These are phyloP conservation scores for Aspergillus uvarum DNA, from an alignment of 2,329 filamentous ascomycete genomes.

Conservation along the genomic window DNA sequence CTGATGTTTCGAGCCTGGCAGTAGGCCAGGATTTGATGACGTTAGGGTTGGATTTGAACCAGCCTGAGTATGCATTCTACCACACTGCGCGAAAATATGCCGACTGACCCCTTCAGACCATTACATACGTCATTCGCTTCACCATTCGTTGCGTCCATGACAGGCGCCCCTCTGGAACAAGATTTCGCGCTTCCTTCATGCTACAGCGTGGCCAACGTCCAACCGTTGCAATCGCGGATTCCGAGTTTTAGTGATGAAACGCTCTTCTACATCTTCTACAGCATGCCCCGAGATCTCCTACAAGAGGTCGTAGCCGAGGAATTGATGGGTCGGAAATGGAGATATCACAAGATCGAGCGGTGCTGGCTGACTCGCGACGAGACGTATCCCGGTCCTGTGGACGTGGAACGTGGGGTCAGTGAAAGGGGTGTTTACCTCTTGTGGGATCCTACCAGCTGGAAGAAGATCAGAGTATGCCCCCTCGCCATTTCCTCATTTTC, in stretches of 20 bases:
- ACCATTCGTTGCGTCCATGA: constrained; percentile 59
- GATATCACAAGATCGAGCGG: constrained; percentile 54
- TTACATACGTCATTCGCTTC: constrained; percentile 64
- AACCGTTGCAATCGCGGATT: constrained; percentile 59
- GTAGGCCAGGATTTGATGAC: constrained; percentile 65
- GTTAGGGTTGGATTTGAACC: constrained; percentile 63
- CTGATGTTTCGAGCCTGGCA: constrained; percentile 54
- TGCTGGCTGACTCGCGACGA: constrained; percentile 54
- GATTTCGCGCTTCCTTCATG: constrained; percentile 64
- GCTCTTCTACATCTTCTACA: constrained; percentile 69
- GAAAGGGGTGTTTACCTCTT: constrained; percentile 54
- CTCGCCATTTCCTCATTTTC: neutral
- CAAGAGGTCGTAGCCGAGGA: constrained; percentile 66
- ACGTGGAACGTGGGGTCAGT: constrained; percentile 48
- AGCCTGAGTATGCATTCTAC: constrained; percentile 53
- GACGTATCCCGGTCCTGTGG: constrained; percentile 48
- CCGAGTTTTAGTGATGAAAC: constrained; percentile 63
- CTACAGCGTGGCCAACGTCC: constrained; percentile 67
- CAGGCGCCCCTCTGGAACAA: constrained; percentile 60
- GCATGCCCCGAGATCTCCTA: constrained; percentile 63
- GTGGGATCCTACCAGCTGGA: constrained; percentile 52
- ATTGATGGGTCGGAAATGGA: constrained; percentile 55
- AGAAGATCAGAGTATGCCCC: constrained; percentile 48
- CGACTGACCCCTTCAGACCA: constrained; percentile 43
- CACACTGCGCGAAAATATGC: neutral